These are phyloP conservation scores for Typha latifolia DNA, from an alignment of 176 grass and related monocot species.

Conservation along the genomic window DNA sequence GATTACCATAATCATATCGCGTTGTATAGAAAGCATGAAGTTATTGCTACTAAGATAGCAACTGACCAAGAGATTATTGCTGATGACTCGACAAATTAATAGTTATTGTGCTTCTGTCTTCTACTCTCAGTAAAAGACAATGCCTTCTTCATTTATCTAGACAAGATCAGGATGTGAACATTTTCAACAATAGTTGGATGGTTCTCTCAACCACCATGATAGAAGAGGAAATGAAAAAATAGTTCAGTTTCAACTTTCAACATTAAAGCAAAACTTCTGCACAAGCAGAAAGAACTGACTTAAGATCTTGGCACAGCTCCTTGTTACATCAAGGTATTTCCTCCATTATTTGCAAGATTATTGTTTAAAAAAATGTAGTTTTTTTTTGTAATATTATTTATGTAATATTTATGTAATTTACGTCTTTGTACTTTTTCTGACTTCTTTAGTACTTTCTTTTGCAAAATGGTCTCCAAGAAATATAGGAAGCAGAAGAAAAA, in stretches of 20 bases:
- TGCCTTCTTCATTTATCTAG: background rate
- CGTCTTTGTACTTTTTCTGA: background rate
- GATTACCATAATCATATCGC: constrained; percentile 62
- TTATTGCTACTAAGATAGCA: constrained; percentile 19
- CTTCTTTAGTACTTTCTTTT: background rate
- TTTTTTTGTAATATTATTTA: background rate
- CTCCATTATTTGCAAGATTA: too few species aligned
- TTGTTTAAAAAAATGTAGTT: background rate
- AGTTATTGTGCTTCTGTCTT: background rate
- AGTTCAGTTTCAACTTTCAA: background rate
- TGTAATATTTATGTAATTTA: background rate
- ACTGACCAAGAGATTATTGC: constrained; percentile 4
- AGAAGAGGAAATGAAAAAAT: background rate
- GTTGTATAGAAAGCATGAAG: constrained; percentile 42
- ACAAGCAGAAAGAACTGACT: too few species aligned
- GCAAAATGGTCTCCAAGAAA: background rate
- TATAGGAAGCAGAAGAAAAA: too few species aligned
- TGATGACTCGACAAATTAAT: constrained; percentile 3
- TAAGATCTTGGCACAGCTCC: too few species aligned
- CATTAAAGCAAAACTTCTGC: too few species aligned
- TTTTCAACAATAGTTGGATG: background rate
- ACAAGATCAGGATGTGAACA: background rate
- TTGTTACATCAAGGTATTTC: too few species aligned
- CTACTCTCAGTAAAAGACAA: too few species aligned
- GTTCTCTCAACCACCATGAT: background rate